Percentiles rank a stretch among this genome's conserved stretches.
Conservation (phyloP, 148 eudicot species). For the Beta vulgaris region DNA sequence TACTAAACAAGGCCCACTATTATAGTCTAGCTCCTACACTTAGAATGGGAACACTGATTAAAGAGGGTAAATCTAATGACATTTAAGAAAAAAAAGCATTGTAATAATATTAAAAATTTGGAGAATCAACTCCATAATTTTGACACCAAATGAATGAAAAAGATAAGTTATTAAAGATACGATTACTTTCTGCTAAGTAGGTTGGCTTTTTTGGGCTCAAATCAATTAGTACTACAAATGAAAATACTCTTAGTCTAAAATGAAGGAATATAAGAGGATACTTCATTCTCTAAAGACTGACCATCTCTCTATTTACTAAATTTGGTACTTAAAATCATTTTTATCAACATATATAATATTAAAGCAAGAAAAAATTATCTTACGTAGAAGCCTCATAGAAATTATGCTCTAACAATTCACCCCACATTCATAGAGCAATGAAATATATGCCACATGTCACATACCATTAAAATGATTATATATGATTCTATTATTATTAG, state of each 20-base stretch:
- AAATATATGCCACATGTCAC: too few species aligned
- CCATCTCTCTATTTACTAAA: conserved; percentile 2
- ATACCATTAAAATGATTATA: too few species aligned
- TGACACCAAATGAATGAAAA: background rate
- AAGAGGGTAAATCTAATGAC: conserved; percentile 14
- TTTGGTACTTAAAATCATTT: conserved; percentile 8
- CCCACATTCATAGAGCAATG: too few species aligned
- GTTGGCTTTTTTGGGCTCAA: conserved; percentile 22
- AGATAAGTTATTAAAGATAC: too few species aligned
- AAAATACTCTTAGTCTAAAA: conserved; percentile 18
- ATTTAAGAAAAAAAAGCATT: conserved; percentile 20
- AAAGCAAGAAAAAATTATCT: too few species aligned
- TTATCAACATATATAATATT: too few species aligned
- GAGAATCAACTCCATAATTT: conserved; percentile 29
- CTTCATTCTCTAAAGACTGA: background rate
- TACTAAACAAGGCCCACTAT: conserved; percentile 16
- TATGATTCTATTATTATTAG: too few species aligned
- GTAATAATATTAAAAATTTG: conserved; percentile 20
- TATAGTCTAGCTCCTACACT: conserved; percentile 22
- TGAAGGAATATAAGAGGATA: conserved; percentile 10
- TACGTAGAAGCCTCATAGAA: too few species aligned
- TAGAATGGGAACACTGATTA: conserved; percentile 20
- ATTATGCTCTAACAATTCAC: too few species aligned
- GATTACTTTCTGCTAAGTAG: conserved; percentile 16
- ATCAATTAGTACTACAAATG: background rate